These are phyloP conservation scores for Colletotrichum siamense DNA, from an alignment of 2,329 filamentous ascomycete genomes.

Conservation along the genomic window DNA sequence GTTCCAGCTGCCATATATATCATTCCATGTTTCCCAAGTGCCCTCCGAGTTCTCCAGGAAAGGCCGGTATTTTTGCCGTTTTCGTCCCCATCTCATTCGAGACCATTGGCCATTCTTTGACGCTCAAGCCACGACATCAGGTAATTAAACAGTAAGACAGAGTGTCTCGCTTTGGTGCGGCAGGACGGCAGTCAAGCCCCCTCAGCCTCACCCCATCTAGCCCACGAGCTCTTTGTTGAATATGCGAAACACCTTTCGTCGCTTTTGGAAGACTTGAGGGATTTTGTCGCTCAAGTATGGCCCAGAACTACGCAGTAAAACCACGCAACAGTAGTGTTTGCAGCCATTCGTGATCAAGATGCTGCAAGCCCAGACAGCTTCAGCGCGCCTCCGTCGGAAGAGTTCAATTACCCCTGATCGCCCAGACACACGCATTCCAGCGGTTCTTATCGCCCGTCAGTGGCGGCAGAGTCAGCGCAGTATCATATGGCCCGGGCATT, in stretches of 20 bases:
- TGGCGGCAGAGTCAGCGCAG: background rate
- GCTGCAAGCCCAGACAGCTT: background rate
- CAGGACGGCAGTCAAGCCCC: background rate
- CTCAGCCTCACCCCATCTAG: background rate
- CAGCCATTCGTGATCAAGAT: background rate
- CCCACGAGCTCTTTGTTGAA: background rate
- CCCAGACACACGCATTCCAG: background rate
- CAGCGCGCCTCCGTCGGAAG: background rate
- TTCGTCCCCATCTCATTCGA: background rate
- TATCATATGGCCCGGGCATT: background rate
- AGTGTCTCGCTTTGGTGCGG: background rate
- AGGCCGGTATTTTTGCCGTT: background rate
- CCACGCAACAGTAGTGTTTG: background rate
- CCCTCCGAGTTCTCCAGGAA: background rate
- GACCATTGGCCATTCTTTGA: background rate
- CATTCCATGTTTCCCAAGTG: background rate
- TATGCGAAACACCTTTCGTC: background rate
- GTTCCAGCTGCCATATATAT: background rate
- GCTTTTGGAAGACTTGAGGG: background rate
- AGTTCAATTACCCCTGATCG: background rate
- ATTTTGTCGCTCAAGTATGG: background rate
- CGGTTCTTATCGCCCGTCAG: background rate
- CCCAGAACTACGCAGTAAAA: background rate
- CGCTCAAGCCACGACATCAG: background rate
- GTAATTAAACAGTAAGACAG: slow-evolving; percentile 1